Percentiles rank a stretch among this genome's conserved stretches.
Evolutionary conservation across 257 asterid genomes (phyloP).

Genomic region (Scutellaria baicalensis): DNA sequence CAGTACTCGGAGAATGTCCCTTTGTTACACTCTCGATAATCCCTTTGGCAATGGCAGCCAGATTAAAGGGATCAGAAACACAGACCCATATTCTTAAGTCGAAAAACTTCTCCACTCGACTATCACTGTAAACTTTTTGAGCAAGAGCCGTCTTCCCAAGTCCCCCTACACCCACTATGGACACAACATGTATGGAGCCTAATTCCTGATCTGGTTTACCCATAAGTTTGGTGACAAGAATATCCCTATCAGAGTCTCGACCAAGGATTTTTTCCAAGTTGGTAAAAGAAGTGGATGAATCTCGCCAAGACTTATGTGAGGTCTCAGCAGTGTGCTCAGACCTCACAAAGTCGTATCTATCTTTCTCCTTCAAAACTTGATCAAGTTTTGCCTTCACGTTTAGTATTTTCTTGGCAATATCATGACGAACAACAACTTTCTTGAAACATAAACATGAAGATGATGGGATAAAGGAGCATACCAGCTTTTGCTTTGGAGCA

Average conservation of each 20-base stretch:
- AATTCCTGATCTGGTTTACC: no score
- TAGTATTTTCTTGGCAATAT: not conserved
- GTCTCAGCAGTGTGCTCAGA: no score
- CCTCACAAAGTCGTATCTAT: no score
- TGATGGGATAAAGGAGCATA: not conserved
- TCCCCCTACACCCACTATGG: no score
- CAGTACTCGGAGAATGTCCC: not conserved
- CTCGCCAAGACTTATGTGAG: no score
- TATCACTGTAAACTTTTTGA: not conserved
- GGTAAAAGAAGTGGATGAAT: no score
- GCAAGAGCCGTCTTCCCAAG: conserved; percentile 1
- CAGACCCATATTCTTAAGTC: not conserved
- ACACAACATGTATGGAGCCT: no score
- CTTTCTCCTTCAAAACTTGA: no score
- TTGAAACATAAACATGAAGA: not conserved
- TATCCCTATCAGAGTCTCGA: no score
- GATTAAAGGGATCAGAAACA: not conserved
- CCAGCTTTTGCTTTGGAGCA: not conserved
- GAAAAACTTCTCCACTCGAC: not conserved
- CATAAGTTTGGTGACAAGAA: no score
- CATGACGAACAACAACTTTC: not conserved
- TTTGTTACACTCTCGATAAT: not conserved
- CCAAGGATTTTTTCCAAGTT: no score
- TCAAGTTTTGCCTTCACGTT: no score
- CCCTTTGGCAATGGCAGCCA: not conserved